phyloP scores from a whole-genome alignment of 2,329 filamentous ascomycete species.

The Aspergillus glaucus region DNA sequence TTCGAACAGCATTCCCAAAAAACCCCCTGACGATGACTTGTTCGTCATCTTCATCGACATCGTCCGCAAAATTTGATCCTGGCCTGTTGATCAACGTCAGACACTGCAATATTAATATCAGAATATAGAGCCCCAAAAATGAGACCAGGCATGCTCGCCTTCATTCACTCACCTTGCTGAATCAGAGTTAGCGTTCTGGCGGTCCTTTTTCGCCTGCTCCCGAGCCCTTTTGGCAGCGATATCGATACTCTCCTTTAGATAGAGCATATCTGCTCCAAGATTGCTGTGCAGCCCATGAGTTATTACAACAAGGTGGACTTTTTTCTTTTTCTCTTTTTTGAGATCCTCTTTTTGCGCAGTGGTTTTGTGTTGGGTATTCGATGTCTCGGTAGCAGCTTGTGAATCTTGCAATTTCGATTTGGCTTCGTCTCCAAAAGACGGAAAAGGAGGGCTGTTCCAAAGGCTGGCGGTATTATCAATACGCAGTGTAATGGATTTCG shows the following conservation, averaged over 20 bases:
- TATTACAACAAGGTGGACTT: slow-evolving; percentile 81
- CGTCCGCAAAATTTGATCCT: background rate
- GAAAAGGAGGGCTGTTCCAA: slow-evolving; percentile 87
- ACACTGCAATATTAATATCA: background rate
- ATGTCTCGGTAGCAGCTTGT: slow-evolving; percentile 14
- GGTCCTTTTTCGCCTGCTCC: slow-evolving; percentile 49
- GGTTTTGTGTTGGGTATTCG: background rate
- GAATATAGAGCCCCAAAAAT: background rate
- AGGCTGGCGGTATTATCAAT: slow-evolving; percentile 83
- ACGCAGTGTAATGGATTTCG: slow-evolving; percentile 67
- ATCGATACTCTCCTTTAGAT: slow-evolving; percentile 95
- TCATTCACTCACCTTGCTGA: background rate
- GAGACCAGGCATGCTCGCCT: background rate
- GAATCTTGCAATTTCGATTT: slow-evolving; percentile 10
- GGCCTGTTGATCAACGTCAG: slow-evolving; percentile 3
- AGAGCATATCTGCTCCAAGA: slow-evolving; percentile 91
- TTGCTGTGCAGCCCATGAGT: slow-evolving; percentile 97
- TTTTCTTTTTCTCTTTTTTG: slow-evolving; percentile 48
- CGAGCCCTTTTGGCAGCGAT: slow-evolving; percentile 66
- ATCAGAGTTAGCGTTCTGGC: slow-evolving; percentile 28
- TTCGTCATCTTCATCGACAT: slow-evolving; percentile 50
- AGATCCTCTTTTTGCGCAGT: slow-evolving; percentile 13
- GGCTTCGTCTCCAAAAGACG: slow-evolving; percentile 49
- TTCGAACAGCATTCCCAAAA: slow-evolving; percentile 80
- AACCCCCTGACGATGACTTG: slow-evolving; percentile 87